These are phyloP conservation scores for Phytopythium litorale DNA, from an alignment of 352 stramenopile genomes.

Conservation along the genomic window DNA sequence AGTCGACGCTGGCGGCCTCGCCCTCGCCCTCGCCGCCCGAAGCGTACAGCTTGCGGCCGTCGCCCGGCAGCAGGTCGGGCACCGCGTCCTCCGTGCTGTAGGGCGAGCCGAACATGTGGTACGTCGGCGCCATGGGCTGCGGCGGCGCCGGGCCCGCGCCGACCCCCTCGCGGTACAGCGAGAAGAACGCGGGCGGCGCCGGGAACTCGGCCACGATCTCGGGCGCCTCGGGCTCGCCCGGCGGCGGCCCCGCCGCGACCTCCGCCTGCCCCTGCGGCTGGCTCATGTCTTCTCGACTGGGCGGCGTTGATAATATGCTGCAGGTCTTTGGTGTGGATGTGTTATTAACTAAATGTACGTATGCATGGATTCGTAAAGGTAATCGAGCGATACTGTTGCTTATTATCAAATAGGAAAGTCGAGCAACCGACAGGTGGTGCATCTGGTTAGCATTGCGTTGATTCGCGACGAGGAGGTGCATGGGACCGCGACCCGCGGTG, in stretches of 20 bases:
- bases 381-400: too few relatives aligned
- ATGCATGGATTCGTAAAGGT: too few relatives aligned
- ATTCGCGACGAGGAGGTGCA: too few relatives aligned
- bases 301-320: too few relatives aligned
- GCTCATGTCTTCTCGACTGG: conserved; percentile 9
- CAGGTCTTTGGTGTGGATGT: too few relatives aligned
- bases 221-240: conserved; percentile 32
- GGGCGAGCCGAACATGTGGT: conserved; percentile 84
- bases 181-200: conserved; percentile 74
- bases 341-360: too few relatives aligned
- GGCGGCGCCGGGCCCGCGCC: conserved; percentile 52
- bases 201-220: conserved; percentile 87
- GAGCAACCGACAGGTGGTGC: too few relatives aligned
- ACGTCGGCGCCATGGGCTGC: conserved; percentile 69
- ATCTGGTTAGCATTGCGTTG: too few relatives aligned
- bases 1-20: conserved; percentile 33
- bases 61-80: conserved; percentile 61
- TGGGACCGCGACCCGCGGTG: too few relatives aligned
- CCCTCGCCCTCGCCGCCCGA: conserved; percentile 6
- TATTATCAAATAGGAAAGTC: too few relatives aligned
- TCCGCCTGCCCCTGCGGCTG: conserved; percentile 2
- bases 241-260: conserved; percentile 8
- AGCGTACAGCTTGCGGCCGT: conserved; percentile 63
- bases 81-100: conserved; percentile 82
- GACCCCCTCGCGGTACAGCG: conserved; percentile 55